phyloP scores from a whole-genome alignment of 1,284 basidiomycete genomes.

The Austroboletus novae-zelandiae region DNA sequence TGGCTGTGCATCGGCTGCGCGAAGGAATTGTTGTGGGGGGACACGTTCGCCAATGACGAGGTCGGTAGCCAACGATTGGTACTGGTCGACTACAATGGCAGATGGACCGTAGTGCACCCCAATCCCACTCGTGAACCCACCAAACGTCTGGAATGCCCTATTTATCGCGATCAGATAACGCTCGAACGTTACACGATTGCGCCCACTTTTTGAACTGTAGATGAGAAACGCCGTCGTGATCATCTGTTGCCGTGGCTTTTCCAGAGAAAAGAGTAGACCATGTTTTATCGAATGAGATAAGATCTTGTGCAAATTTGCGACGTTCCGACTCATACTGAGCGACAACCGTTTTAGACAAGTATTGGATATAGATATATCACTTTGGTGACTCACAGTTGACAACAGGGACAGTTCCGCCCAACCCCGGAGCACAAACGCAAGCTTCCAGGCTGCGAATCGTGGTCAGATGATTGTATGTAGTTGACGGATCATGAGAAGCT shows the following conservation, averaged over 20 bases:
- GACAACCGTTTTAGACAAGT: neutral
- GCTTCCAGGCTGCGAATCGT: conserved; percentile 48
- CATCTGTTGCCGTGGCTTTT: conserved; percentile 34
- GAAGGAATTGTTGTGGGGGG: conserved; percentile 57
- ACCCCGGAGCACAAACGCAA: conserved; percentile 53
- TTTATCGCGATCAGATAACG: conserved; percentile 38
- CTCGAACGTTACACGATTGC: conserved; percentile 36
- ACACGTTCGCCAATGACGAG: conserved; percentile 61
- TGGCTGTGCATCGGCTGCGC: conserved; percentile 61
- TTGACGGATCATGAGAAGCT: neutral
- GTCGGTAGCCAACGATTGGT: conserved; percentile 45
- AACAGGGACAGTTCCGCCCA: conserved; percentile 54
- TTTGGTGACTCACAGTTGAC: conserved; percentile 42
- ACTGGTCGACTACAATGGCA: conserved; percentile 38
- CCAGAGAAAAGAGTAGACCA: conserved; percentile 49
- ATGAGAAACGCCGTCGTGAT: conserved; percentile 40
- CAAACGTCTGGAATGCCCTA: conserved; percentile 58
- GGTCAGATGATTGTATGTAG: neutral
- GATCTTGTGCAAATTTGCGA: conserved; percentile 46
- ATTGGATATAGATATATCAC: neutral
- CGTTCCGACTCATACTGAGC: conserved; percentile 44
- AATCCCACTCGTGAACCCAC: conserved; percentile 61
- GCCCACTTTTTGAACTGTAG: conserved; percentile 40
- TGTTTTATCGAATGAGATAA: conserved; percentile 51
- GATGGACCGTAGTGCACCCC: conserved; percentile 63